These are phyloP conservation scores for Saccharomycopsis crataegensis DNA, from an alignment of 1,139 yeast species.

Conservation along the genomic window DNA sequence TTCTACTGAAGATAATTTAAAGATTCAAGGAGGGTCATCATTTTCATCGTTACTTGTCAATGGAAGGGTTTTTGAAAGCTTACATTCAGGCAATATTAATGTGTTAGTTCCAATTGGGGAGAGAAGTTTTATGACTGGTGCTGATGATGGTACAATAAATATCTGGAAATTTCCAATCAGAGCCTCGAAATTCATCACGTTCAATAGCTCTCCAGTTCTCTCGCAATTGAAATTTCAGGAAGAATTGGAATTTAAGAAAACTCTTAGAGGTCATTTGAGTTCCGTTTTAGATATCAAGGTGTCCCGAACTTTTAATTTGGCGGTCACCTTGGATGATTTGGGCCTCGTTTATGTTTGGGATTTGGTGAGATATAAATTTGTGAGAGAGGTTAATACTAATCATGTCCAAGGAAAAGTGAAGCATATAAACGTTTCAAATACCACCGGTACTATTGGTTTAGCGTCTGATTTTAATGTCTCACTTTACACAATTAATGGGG, in stretches of 20 bases:
- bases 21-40: conserved; percentile 29
- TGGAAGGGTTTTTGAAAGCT: conserved; percentile 35
- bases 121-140: conserved; percentile 41
- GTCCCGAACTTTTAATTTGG: conserved; percentile 44
- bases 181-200: conserved; percentile 13
- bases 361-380: conserved; percentile 39
- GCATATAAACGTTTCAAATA: conserved; percentile 43
- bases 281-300: conserved; percentile 36
- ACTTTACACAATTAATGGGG: conserved; percentile 52
- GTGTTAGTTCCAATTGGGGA: conserved; percentile 25
- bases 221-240: conserved; percentile 21
- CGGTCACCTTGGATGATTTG: conserved; percentile 42
- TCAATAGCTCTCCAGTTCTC: conserved; percentile 17
- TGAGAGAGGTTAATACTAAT: conserved; percentile 34
- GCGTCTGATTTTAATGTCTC: conserved; percentile 28
- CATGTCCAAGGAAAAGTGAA: conserved; percentile 22
- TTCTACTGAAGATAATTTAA: conserved; percentile 34
- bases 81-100: conserved; percentile 24
- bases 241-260: conserved; percentile 37
- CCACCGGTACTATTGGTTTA: conserved; percentile 46
- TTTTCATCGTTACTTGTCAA: conserved; percentile 38
- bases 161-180: conserved; percentile 39
- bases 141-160: conserved; percentile 47
- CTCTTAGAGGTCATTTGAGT: conserved; percentile 48
- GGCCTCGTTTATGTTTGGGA: conserved; percentile 59